Base-by-base conservation (phyloP, 2,329 filamentous ascomycete species). In the Setomelanomma holmii region DNA sequence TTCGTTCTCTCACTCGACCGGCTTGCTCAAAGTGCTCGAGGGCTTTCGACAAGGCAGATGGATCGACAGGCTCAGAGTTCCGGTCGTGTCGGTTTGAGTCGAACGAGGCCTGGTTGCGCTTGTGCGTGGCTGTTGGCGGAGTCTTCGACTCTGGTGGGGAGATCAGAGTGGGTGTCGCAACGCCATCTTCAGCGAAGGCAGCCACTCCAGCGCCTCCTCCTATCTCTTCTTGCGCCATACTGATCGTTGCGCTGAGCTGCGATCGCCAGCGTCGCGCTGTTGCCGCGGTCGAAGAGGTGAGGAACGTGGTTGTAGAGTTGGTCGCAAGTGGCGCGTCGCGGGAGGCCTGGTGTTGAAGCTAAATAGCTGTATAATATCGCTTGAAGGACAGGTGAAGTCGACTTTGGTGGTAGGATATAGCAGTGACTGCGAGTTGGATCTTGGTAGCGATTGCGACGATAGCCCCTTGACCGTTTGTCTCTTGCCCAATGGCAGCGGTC, bases 11-110 rank as follows among this genome's bases (percentile, higher is more conserved):
- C 40, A 79, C 78, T 53, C 79, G 79, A n/a, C 83, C 83, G 14
- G 80, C 80, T 51, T 85, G 81, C 61, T 88, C 85, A 58, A 85
- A 82, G 39, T 86, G 81, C 63, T 84, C 84, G 58, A 89, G 74
- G 21, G 85, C 85, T 68, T 81, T 86, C 49, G 79, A 83, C 51
- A 89, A 73, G 7, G 83, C 84, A 50, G 79, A 78, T 10, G 86
- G 74, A 71, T 87, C 86, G 38, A 87, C 75, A 1, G 84, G 78
- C 57, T 86, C 84, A 17, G 82, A 79, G 43, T 67, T 75, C 40
- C 71, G 71, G 43, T 63, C 72, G 63, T 66, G 65, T 17, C 49
- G 58, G 27, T 61, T 63, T 20, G 63, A 54, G 14, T 55, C 53
- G 40, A 69, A 67, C 64, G 69, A 57, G 34, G 64, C 67, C 68